Evolutionary conservation across 176 grass and related monocot genomes (phyloP).

Genomic region (Aegilops sharonensis): DNA sequence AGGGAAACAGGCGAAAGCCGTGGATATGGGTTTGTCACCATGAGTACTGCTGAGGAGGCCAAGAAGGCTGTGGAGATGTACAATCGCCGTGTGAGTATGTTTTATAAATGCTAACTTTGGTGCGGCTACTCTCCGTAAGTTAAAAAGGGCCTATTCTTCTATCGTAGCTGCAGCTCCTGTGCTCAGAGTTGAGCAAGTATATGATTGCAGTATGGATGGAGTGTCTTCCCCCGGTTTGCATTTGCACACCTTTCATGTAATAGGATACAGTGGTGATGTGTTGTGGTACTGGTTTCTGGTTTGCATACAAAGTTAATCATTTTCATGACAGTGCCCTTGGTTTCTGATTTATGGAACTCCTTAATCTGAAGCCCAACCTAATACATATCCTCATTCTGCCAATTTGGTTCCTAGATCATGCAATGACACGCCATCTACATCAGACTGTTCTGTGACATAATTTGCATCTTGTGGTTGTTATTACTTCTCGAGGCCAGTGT

Average conservation of each 20-base stretch:
- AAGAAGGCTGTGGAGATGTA: constrained; percentile 33
- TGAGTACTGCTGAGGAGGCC: neutral
- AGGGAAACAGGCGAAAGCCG: neutral
- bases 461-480: neutral
- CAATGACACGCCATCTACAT: neutral
- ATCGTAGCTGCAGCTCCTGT: neutral
- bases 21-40: constrained; percentile 12
- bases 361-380: neutral
- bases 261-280: neutral
- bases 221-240: neutral
- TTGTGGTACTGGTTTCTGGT: no score
- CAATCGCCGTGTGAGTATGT: constrained; percentile 59
- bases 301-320: no score
- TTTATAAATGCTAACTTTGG: neutral
- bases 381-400: neutral
- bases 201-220: neutral
- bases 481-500: neutral
- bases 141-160: neutral
- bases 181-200: neutral
- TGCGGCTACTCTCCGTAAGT: neutral
- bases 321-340: neutral
- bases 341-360: neutral
- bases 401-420: neutral
- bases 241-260: neutral
- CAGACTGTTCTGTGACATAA: neutral